Evolutionary conservation across 1,284 basidiomycete genomes (phyloP), one percentile per base, ranked within the genome.

Genomic region (Puccinia triticina): DNA sequence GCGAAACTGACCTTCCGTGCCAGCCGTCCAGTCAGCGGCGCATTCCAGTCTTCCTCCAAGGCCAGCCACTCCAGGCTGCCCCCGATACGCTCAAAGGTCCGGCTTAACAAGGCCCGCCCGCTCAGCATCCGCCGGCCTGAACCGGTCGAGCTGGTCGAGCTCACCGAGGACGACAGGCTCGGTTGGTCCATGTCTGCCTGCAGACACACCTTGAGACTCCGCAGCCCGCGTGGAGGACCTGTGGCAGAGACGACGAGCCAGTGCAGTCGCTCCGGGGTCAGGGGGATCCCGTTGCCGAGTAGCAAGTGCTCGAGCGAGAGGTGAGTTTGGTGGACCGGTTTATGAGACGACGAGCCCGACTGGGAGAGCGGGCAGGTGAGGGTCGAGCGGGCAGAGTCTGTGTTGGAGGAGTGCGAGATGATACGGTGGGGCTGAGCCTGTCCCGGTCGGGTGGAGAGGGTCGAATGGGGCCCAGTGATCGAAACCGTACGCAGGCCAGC

Each of bases 81-180:
- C 40, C 75, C 75, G 21, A 77, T 43, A 29, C 75, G 34, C 50
- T 77, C 75, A 37, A 77, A 77, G 23, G 75, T 66, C 37, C 48
- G 57, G 34, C 73, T 59, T 23, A 75, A 18, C 18, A 57, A 75
- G 7, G 73, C 73, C 37, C 73, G 48, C 7, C 48, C 48, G 29
- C 73, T 75, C 34, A 75, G 34, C 34, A n/a, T 12, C 12, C 53
- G 26, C 5, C 73, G 73, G 3, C 43, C 43, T 12, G 50, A 57
- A 21, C 37, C 55, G 37, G 14, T 55, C 23, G 73, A 75, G 23
- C 55, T 75, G 73, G 12, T 18, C 34, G 71, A 72, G 71, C 50
- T 72, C 46, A 75, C 73, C 55, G 73, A 75, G 16, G 73, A 75
- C 21, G 50, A 57, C 12, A 75, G 50, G 40, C 34, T 59, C 12